phyloP scores from a whole-genome alignment of 768 basidiomycete genomes.

The Melanogaster broomeanus region DNA sequence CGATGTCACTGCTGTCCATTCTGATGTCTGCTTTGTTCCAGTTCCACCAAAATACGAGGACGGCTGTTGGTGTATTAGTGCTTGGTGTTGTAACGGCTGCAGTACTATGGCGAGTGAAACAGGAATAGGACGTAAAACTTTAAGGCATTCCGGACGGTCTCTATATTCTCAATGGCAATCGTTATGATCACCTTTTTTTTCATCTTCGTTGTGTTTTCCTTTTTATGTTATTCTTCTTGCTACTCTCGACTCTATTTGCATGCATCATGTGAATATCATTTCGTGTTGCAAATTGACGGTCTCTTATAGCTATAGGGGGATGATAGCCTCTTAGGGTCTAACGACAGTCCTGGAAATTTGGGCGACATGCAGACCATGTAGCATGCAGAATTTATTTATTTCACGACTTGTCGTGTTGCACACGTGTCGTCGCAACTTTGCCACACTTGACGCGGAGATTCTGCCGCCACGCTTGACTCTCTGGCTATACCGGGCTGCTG shows the following conservation, averaged over 20 bases:
- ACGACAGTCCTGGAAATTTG: too few relatives aligned
- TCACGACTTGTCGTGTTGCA: too few relatives aligned
- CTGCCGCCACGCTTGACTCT: too few relatives aligned
- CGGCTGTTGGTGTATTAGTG: slow-evolving; percentile 65
- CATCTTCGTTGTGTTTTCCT: slow-evolving; percentile 11
- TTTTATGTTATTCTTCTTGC: slow-evolving; percentile 27
- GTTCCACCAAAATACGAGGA: slow-evolving; percentile 37
- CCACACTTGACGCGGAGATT: too few relatives aligned
- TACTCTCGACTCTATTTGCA: slow-evolving; percentile 18
- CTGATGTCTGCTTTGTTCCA: slow-evolving; percentile 27
- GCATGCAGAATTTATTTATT: too few relatives aligned
- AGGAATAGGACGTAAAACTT: slow-evolving; percentile 30
- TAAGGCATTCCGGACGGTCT: slow-evolving; percentile 14
- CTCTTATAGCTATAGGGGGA: too few relatives aligned
- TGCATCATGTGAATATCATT: slow-evolving; percentile 26
- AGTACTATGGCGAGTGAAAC: slow-evolving; percentile 70
- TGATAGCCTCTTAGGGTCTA: too few relatives aligned
- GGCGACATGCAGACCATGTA: too few relatives aligned
- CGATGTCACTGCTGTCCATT: slow-evolving; percentile 4
- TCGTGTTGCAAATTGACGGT: slow-evolving; percentile 26
- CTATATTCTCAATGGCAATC: slow-evolving; percentile 9
- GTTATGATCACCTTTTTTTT: slow-evolving; percentile 10
- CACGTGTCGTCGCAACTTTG: too few relatives aligned
- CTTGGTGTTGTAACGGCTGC: slow-evolving; percentile 70
- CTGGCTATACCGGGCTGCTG: too few relatives aligned